Conservation (phyloP, 257 asterid genomes). For the Penstemon eatonii region DNA sequence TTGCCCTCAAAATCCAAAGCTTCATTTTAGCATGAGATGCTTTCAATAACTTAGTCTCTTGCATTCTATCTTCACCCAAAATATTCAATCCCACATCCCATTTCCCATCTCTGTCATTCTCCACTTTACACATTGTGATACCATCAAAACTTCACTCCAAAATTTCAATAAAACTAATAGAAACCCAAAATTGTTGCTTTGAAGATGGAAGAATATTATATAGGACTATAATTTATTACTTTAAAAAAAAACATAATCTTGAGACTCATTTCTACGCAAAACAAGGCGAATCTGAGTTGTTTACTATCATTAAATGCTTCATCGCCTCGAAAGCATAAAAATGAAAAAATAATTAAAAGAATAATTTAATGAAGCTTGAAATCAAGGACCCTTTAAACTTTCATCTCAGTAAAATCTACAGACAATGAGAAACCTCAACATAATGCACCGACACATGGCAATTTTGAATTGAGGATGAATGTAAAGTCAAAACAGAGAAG, state of each 20-base stretch:
- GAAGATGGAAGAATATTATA: conserved; percentile 3
- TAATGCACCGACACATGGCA: not conserved
- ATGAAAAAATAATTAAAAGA: conserved; percentile 14
- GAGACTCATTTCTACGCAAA: conserved; percentile 31
- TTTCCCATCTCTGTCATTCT: conserved; percentile 3
- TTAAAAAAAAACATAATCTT: not conserved
- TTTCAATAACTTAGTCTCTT: conserved; percentile 30
- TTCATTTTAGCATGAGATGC: conserved; percentile 44
- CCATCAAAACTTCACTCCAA: conserved; percentile 16
- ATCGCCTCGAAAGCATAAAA: conserved; percentile 27
- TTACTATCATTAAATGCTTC: conserved; percentile 35
- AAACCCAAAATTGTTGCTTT: conserved; percentile 3
- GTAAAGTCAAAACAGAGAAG: not conserved
- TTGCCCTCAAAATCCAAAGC: conserved; percentile 52
- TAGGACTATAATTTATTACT: not conserved
- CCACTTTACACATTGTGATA: conserved; percentile 34
- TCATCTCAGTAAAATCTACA: conserved; percentile 22
- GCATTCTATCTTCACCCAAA: conserved; percentile 30
- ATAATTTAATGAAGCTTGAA: conserved; percentile 25
- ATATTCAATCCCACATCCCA: conserved; percentile 31
- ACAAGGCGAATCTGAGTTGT: conserved; percentile 48
- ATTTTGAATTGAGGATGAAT: not conserved
- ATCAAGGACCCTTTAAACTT: conserved; percentile 7
- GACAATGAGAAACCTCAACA: conserved; percentile 33
- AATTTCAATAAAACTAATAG: conserved; percentile 17